Base-by-base conservation (phyloP, 192 early-diverging fungal genomes). In the Geosiphon pyriformis region DNA sequence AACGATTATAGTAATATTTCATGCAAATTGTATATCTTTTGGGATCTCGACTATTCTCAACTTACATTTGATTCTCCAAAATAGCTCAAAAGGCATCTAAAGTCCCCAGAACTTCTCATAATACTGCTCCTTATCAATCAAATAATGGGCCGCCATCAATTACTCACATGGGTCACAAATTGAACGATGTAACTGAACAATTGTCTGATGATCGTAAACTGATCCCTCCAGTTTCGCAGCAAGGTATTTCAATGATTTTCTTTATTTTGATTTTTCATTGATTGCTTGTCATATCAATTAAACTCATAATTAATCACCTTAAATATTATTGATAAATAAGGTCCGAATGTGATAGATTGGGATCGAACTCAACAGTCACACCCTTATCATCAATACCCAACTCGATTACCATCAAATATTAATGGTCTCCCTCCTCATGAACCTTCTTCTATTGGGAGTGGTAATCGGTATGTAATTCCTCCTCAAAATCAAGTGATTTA, bases 261-360 rank as follows among this genome's bases (percentile, higher is more conserved):
- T 47, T 17, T 35, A 61, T n/a, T 48, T 61, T 2, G 60, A 35
- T 15, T 20, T 46, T 46, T 46, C 6, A 23, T 59, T 17, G 7
- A n/a, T 25, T 23, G 3, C 15, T 26, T n/a, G 55, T 57, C 30
- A n/a, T 12, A 29, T 25, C 6, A 18, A 57, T 35, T 35, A 8
- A 29, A 62, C 34, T 1, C 8, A 25, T 1, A 1, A 7, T 22
- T 4, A 22, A 17, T 4, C 2, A 64, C 33, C 6, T 10, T 42
- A 42, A 42, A 10, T 42, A 42, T 42, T 42, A 42, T 42, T 42
- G 15, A 10, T 42, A 42, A n/a, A n/a, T n/a, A n/a, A n/a, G n/a
- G n/a, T 42, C 15, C 15, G 37, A 42, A 42, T 42, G 15, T 42
- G 37, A 64, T 52, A 49, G 61, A 64, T 17, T 64, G 61, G 61